Evolutionary conservation across 2,329 filamentous ascomycete genomes (phyloP).

Genomic region (Exophiala oligosperma): DNA sequence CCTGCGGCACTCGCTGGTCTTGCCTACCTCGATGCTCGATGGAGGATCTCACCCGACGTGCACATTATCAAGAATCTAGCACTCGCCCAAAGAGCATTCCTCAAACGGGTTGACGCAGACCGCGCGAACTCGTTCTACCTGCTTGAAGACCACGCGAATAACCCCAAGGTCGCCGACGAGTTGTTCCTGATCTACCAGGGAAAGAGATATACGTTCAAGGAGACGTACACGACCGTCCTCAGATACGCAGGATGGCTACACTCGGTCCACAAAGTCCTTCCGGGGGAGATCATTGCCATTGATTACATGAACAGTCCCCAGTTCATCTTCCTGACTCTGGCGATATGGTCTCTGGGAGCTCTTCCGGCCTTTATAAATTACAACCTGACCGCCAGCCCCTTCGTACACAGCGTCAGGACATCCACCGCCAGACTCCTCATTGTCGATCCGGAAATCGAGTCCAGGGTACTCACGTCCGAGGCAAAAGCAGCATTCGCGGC

Average conservation of each 20-base stretch:
- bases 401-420: constrained; percentile 72
- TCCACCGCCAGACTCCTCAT: constrained; percentile 68
- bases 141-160: constrained; percentile 66
- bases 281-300: constrained; percentile 75
- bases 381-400: constrained; percentile 67
- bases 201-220: constrained; percentile 69
- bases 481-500: constrained; percentile 43
- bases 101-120: constrained; percentile 55
- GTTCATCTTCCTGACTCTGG: constrained; percentile 74
- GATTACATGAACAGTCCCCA: constrained; percentile 79
- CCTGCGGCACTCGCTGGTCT: constrained; percentile 62
- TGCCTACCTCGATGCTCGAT: constrained; percentile 78
- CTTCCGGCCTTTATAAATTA: constrained; percentile 87
- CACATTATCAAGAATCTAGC: constrained; percentile 57
- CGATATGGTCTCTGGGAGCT: constrained; percentile 79
- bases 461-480: constrained; percentile 48
- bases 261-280: constrained; percentile 61
- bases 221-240: constrained; percentile 69
- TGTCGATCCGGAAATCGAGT: constrained; percentile 65
- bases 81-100: constrained; percentile 44
- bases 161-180: constrained; percentile 51
- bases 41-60: constrained; percentile 65
- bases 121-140: constrained; percentile 72
- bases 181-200: constrained; percentile 69
- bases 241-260: constrained; percentile 76